Evolutionary conservation across 2,329 filamentous ascomycete species (phyloP).

Genomic region (Fusarium robinianum): DNA sequence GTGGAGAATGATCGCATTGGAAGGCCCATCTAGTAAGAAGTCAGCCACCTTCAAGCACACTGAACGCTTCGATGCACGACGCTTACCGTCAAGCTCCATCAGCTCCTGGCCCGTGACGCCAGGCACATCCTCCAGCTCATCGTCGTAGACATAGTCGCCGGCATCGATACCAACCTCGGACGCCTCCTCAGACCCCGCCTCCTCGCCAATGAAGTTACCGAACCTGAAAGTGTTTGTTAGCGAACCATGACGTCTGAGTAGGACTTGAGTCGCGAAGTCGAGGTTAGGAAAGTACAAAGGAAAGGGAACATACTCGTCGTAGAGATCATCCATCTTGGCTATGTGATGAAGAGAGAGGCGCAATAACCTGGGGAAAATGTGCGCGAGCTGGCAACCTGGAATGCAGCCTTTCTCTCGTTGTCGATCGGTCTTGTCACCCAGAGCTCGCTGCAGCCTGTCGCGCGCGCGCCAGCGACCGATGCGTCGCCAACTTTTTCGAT

Average conservation of each 20-base stretch:
- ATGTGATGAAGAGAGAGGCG: slow-evolving; percentile 12
- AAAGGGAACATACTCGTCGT: slow-evolving; percentile 73
- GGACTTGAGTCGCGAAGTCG: slow-evolving; percentile 11
- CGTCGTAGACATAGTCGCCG: slow-evolving; percentile 80
- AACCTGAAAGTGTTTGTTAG: slow-evolving; percentile 63
- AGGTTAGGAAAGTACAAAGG: not conserved
- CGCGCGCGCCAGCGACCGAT: slow-evolving; percentile 23
- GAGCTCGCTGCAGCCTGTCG: slow-evolving; percentile 30
- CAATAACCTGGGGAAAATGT: slow-evolving; percentile 20
- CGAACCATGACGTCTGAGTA: slow-evolving; percentile 15
- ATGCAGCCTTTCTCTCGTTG: slow-evolving; percentile 27
- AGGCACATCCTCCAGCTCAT: slow-evolving; percentile 68
- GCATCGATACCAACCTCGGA: slow-evolving; percentile 76
- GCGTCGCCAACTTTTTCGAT: slow-evolving; percentile 38
- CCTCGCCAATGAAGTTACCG: slow-evolving; percentile 97
- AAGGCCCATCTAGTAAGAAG: slow-evolving; percentile 72
- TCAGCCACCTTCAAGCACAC: no score
- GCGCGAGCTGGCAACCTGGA: slow-evolving; percentile 25
- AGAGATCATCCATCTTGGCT: slow-evolving; percentile 83
- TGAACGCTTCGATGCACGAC: slow-evolving; percentile 22
- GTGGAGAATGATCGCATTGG: slow-evolving; percentile 95
- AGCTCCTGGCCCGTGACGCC: slow-evolving; percentile 75
- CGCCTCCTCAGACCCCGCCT: slow-evolving; percentile 81
- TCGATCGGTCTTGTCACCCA: slow-evolving; percentile 29
- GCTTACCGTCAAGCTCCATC: slow-evolving; percentile 87